These are phyloP conservation scores for Tylopilus subfusipes DNA, from an alignment of 768 basidiomycete species.

Conservation along the genomic window DNA sequence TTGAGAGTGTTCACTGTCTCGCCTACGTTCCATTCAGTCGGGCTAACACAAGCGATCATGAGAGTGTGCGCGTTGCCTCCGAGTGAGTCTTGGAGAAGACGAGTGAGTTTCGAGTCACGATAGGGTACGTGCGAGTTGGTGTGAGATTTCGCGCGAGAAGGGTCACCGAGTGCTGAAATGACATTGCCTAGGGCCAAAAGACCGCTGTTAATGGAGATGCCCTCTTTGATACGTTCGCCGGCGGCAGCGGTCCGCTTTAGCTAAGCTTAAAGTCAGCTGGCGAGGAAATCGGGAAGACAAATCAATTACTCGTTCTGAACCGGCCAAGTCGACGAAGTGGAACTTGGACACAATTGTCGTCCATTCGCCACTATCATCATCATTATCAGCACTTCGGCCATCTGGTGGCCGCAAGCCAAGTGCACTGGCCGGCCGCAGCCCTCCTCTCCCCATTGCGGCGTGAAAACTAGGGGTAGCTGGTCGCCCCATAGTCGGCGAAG, in stretches of 20 bases:
- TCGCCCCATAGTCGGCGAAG: conserved; percentile 74
- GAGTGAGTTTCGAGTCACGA: conserved; percentile 96
- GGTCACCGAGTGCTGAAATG: conserved; percentile 96
- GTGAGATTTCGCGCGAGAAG: conserved; percentile 77
- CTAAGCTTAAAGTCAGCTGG: conserved; percentile 38
- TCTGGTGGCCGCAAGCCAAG: conserved; percentile 67
- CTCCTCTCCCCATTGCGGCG: conserved; percentile 67
- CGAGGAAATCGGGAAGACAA: conserved; percentile 3
- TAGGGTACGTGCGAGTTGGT: conserved; percentile 92
- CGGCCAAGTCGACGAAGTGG: conserved; percentile 97
- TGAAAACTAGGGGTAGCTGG: conserved; percentile 79
- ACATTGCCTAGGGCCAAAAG: conserved; percentile 96
- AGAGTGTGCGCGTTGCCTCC: conserved; percentile 97
- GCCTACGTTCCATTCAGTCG: conserved; percentile 90
- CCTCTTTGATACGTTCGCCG: conserved; percentile 96
- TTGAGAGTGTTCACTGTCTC: conserved; percentile 96
- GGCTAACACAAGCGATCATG: conserved; percentile 98
- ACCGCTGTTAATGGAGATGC: conserved; percentile 98
- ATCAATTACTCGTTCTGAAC: conserved; percentile 77
- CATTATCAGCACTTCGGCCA: conserved; percentile 33
- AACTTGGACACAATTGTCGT: conserved; percentile 91
- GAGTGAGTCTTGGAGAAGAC: conserved; percentile 73
- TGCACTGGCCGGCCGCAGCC: conserved; percentile 73
- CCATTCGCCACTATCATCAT: conserved; percentile 79
- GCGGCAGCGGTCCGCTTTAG: conserved; percentile 95